These are phyloP conservation scores for Orbilia ellipsospora DNA, from an alignment of 2,329 filamentous ascomycete species.

Conservation along the genomic window DNA sequence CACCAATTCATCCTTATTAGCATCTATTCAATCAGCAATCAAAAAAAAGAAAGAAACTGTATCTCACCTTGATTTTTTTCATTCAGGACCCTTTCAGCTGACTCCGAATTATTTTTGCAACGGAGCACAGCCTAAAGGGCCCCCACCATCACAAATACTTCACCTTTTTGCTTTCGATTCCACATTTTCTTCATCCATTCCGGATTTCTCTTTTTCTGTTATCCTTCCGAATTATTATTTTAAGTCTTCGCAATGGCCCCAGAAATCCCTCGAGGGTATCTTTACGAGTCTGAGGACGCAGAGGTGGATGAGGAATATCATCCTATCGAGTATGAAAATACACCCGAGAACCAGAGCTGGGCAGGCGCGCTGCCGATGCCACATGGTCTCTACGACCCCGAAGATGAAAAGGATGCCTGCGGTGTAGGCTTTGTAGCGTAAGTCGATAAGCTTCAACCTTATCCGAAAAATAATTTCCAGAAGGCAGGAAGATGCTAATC, in stretches of 20 bases:
- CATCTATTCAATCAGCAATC: background rate
- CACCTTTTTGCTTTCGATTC: conserved; percentile 51
- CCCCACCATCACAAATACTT: conserved; percentile 56
- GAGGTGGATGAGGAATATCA: conserved; percentile 69
- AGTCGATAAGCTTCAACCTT: conserved; percentile 61
- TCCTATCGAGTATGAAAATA: conserved; percentile 85
- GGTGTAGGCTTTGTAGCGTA: conserved; percentile 99
- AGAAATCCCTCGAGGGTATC: conserved; percentile 45
- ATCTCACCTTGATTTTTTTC: conserved; percentile 5
- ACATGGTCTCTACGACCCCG: conserved; percentile 97
- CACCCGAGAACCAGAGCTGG: conserved; percentile 86
- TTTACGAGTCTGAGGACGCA: conserved; percentile 58
- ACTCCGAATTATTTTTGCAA: conserved; percentile 57
- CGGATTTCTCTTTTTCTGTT: conserved; percentile 37
- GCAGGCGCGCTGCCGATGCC: conserved; percentile 94
- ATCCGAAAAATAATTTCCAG: conserved; percentile 17
- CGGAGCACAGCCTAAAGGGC: conserved; percentile 58
- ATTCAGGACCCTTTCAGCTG: conserved; percentile 11
- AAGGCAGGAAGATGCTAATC: conserved; percentile 17
- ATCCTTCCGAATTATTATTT: conserved; percentile 7
- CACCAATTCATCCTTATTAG: conserved; percentile 1
- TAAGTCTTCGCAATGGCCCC: conserved; percentile 32
- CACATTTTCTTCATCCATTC: conserved; percentile 53
- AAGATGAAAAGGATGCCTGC: conserved; percentile 97
- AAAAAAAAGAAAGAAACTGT: conserved; percentile 5